Evolutionary conservation across 2,329 filamentous ascomycete genomes (phyloP).

Genomic region (Penicillium sumatraense): DNA sequence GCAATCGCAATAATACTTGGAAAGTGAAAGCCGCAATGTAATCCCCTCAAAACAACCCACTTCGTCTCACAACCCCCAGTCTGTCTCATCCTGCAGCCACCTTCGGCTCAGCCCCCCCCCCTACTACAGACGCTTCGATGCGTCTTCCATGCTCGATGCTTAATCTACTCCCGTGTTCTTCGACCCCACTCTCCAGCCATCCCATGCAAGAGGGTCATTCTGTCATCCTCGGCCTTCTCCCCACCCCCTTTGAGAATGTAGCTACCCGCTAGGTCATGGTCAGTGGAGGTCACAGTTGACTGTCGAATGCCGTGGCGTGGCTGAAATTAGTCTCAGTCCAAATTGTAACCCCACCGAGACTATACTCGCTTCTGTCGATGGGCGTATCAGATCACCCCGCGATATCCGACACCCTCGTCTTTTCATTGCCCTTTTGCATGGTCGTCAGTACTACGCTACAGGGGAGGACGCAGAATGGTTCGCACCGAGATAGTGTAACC

Average conservation of each 20-base stretch:
- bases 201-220: conserved; percentile 18
- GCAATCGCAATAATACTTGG: neutral
- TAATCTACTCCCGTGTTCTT: conserved; percentile 9
- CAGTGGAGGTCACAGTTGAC: conserved; percentile 9
- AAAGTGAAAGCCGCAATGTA: neutral
- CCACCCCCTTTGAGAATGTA: conserved; percentile 19
- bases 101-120: conserved; percentile 24
- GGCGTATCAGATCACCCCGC: neutral
- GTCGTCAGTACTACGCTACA: conserved; percentile 17
- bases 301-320: conserved; percentile 13
- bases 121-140: conserved; percentile 31
- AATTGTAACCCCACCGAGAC: conserved; percentile 12
- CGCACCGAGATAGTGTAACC: conserved; percentile 20
- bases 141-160: conserved; percentile 39
- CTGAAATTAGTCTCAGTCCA: conserved; percentile 15
- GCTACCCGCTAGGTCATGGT: conserved; percentile 9
- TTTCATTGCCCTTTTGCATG: conserved; percentile 3
- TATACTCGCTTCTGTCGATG: neutral
- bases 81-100: conserved; percentile 22
- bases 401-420: neutral
- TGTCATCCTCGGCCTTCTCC: conserved; percentile 19
- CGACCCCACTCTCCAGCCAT: conserved; percentile 5
- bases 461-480: conserved; percentile 9
- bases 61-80: conserved; percentile 9
- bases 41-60: neutral